These are phyloP conservation scores for Serpula lacrymans DNA, from an alignment of 768 basidiomycete species.

Conservation along the genomic window DNA sequence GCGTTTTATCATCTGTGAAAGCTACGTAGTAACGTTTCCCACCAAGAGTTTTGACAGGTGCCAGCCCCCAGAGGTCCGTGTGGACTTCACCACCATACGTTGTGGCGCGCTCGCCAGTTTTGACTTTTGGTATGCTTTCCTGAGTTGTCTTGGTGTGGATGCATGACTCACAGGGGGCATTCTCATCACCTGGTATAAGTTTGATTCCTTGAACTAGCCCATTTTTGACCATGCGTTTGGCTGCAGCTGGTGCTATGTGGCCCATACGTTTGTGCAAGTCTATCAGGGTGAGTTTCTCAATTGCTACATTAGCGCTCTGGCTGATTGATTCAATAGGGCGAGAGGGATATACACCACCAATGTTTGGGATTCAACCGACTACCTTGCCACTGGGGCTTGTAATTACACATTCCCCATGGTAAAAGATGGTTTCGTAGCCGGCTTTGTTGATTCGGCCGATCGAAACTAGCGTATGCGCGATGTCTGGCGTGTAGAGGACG, in stretches of 20 bases:
- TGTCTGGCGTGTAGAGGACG: conserved; percentile 33
- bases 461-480: conserved; percentile 35
- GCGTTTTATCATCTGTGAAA: conserved; percentile 32
- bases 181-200: conserved; percentile 12
- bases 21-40: conserved; percentile 28
- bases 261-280: conserved; percentile 32
- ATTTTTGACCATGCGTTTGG: conserved; percentile 18
- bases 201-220: conserved; percentile 28
- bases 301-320: no score
- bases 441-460: conserved; percentile 32
- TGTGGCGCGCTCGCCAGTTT: no score
- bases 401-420: no score
- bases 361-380: no score
- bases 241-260: conserved; percentile 25
- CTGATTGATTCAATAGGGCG: no score
- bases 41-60: conserved; percentile 22
- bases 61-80: conserved; percentile 43
- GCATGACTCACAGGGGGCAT: conserved; percentile 39
- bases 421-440: conserved; percentile 27
- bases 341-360: no score
- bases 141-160: conserved; percentile 37
- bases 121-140: no score
- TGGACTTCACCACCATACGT: conserved; percentile 33
- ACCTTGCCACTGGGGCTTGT: conserved; percentile 24
- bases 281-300: conserved; percentile 18